Conservation (phyloP, 192 early-diverging fungal genomes). For the Rhizophagus clarus region DNA sequence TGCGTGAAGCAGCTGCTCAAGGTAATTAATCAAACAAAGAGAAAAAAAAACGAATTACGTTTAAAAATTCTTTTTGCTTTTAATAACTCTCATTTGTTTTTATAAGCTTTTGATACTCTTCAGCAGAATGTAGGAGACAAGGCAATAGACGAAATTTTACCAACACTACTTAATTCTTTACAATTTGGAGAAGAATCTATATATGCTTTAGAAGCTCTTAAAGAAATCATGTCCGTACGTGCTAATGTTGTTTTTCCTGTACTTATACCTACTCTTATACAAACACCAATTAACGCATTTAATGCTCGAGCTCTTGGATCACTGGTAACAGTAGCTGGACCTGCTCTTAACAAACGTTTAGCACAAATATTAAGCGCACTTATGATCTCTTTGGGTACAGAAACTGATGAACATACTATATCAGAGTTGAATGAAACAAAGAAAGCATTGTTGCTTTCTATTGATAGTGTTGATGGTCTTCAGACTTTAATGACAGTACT, state of each 20-base stretch:
- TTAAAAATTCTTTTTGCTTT: background rate
- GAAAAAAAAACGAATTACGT: background rate
- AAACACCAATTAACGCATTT: slow-evolving; percentile 85
- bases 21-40: slow-evolving; percentile 26
- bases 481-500: slow-evolving; percentile 78
- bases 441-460: slow-evolving; percentile 67
- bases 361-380: slow-evolving; percentile 79
- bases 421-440: slow-evolving; percentile 76
- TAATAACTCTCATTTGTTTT: slow-evolving; percentile 7
- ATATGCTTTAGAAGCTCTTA: slow-evolving; percentile 91
- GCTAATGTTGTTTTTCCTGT: slow-evolving; percentile 98
- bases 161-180: slow-evolving; percentile 83
- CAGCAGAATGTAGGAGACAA: slow-evolving; percentile 90
- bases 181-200: slow-evolving; percentile 58
- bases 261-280: slow-evolving; percentile 92
- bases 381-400: slow-evolving; percentile 72
- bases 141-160: slow-evolving; percentile 92
- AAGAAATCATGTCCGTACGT: slow-evolving; percentile 97
- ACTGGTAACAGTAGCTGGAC: slow-evolving; percentile 88
- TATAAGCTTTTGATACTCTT: slow-evolving; percentile 86
- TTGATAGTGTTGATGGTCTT: slow-evolving; percentile 84
- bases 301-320: slow-evolving; percentile 90
- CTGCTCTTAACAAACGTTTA: slow-evolving; percentile 81
- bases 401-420: slow-evolving; percentile 63
- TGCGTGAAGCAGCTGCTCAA: slow-evolving; percentile 93